A percentile compares a stretch with the other conserved stretches of the same genome.
phyloP scores from a whole-genome alignment of 768 basidiomycete genomes.

The Mycena galericulata region DNA sequence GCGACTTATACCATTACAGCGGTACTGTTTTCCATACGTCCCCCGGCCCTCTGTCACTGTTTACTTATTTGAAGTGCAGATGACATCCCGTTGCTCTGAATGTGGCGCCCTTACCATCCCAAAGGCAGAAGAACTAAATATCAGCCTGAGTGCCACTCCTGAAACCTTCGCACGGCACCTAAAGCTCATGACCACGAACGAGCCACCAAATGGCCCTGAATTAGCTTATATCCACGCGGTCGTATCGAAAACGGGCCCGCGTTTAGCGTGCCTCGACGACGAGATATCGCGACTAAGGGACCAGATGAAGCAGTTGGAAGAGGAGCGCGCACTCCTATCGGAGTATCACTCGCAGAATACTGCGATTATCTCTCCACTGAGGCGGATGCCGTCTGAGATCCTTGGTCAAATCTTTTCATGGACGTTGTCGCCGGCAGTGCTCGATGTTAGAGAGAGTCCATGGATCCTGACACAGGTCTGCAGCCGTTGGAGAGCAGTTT shows the following conservation, averaged over 20 bases:
- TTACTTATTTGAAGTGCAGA: no score
- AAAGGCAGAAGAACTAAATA: no score
- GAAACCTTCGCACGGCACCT: background rate
- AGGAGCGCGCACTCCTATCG: background rate
- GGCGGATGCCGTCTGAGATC: background rate
- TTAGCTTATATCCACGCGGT: background rate
- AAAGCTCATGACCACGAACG: background rate
- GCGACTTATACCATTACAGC: no score
- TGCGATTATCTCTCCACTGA: slow-evolving; percentile 1
- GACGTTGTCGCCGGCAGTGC: background rate
- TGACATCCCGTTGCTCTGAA: no score
- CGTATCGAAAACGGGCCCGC: background rate
- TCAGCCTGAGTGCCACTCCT: no score
- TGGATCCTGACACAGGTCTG: slow-evolving; percentile 11
- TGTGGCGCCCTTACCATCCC: no score
- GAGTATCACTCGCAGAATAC: background rate
- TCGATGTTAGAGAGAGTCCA: background rate
- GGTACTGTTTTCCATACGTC: no score
- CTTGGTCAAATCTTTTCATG: slow-evolving; percentile 14
- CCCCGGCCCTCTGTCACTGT: no score
- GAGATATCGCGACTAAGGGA: background rate
- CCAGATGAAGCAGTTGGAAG: background rate
- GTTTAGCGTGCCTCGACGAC: background rate
- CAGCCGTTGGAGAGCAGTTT: slow-evolving; percentile 15
- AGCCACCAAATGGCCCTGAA: background rate